phyloP scores from a whole-genome alignment of 441 rosid species.

The Mallotus japonicus region DNA sequence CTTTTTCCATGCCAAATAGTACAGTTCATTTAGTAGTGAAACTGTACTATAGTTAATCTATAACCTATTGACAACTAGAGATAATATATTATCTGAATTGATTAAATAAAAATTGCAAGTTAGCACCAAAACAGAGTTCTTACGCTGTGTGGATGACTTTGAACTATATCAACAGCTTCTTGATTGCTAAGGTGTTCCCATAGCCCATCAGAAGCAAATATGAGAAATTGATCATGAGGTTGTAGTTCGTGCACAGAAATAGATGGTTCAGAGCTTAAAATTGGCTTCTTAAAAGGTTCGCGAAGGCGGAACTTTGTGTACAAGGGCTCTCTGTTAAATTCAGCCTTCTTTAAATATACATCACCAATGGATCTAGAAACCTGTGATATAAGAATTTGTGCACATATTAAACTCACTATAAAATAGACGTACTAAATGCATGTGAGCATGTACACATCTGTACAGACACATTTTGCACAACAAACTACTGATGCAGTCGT shows the following conservation, averaged over 20 bases:
- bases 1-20: not conserved
- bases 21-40: not conserved
- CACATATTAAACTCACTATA: not conserved
- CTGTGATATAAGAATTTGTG: constrained; percentile 34
- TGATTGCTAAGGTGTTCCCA: constrained; percentile 97
- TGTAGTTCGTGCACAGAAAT: constrained; percentile 57
- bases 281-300: constrained; percentile 65
- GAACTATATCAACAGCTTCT: constrained; percentile 85
- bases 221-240: constrained; percentile 65
- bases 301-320: constrained; percentile 67
- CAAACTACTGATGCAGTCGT: too few relatives aligned
- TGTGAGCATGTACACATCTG: not conserved
- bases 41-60: not conserved
- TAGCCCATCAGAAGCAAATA: constrained; percentile 93
- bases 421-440: not conserved
- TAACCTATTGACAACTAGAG: not conserved
- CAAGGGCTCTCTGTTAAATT: constrained; percentile 88
- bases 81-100: not conserved
- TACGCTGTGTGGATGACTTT: constrained; percentile 62
- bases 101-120: not conserved
- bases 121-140: not conserved
- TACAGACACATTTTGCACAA: not conserved
- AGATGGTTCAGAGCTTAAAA: constrained; percentile 81
- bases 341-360: constrained; percentile 78
- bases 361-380: constrained; percentile 93